Evolutionary conservation across 371 early-diverging fungal genomes (phyloP).

Genomic region (Mortierella sp.): DNA sequence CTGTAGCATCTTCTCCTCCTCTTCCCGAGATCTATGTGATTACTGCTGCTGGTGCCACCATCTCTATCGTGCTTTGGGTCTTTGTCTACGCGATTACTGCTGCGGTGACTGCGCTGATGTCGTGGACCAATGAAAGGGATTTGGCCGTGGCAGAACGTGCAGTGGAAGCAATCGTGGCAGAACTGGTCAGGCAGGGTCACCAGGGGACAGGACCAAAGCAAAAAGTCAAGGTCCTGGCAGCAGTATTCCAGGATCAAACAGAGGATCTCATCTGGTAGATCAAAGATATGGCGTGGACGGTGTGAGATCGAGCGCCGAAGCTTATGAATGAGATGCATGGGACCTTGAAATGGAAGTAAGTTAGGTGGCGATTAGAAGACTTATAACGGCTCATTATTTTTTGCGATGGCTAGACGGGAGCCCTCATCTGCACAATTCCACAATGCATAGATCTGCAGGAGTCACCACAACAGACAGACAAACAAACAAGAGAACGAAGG

Average conservation of each 20-base stretch:
- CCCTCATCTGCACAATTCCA: too few relatives aligned
- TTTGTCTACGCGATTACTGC: background rate
- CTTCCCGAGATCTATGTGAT: slow-evolving; percentile 6
- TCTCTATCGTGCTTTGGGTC: background rate
- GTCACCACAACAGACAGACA: too few relatives aligned
- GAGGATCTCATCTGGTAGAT: slow-evolving; percentile 46
- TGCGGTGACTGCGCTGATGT: background rate
- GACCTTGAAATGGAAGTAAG: background rate
- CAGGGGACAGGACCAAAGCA: slow-evolving; percentile 46
- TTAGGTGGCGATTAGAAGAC: background rate
- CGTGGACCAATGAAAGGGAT: background rate
- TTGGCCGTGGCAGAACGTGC: slow-evolving; percentile 40
- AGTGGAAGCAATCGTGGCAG: slow-evolving; percentile 51
- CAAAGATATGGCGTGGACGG: slow-evolving; percentile 34
- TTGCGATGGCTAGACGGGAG: too few relatives aligned
- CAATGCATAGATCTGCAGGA: too few relatives aligned
- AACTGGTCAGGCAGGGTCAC: slow-evolving; percentile 32
- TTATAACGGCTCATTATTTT: too few relatives aligned
- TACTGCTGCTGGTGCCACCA: background rate
- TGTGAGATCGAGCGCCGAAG: slow-evolving; percentile 39
- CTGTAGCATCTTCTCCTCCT: slow-evolving; percentile 17
- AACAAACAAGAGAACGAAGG: too few relatives aligned
- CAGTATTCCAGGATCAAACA: slow-evolving; percentile 43
- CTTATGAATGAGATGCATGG: slow-evolving; percentile 31
- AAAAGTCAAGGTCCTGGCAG: slow-evolving; percentile 48